Base-by-base conservation (phyloP, 2,329 filamentous ascomycete species). In the Cordyceps tenuipes region DNA sequence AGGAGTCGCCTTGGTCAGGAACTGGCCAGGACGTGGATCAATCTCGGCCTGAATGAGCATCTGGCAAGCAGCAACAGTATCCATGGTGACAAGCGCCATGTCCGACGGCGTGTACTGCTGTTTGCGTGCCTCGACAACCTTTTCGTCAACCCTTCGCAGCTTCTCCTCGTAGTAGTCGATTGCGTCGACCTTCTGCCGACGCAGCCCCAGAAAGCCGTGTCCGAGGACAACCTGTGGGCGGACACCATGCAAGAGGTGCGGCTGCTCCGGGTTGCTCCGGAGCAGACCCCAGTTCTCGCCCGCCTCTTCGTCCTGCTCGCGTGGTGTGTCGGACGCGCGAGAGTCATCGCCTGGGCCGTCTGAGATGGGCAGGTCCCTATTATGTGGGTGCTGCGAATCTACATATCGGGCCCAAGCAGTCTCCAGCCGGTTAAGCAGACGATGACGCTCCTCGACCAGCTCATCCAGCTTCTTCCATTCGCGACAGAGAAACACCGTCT, bases 11-110 rank as follows among this genome's bases (percentile, higher is more conserved):
- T 91, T 92, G 9, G 93, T 92, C 58, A 96, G 78, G 6, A 99
- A 81, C 62, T 89, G 88, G 61, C 92, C 87, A 0, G 95, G 94
- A 12, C 89, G 87, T 3, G 94, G 91, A 69, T 97, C 93, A 57
- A 99, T 85, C 12, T 96, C 87, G 4, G 94, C 92, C 73, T 99
- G 94, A 48, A 96, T 90, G 26, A 92, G 90, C 91, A 97, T 96
- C 76, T 99, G 94, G 66, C 84, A 87, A 36, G 92, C 88, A 15
- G 92, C 90, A 54, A 96, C 94, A 3, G 91, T 94, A 75, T 97
- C 90, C 91, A 99, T 95, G 0, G 94, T 97, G 44, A 99, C 90
- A 72, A 99, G 97, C 1, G 95, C 95, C 62, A 95, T 82, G 53
- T 93, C 88, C 0, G 87, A 92, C 0, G 94, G 80, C 6, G 81